Percentiles rank a stretch among this genome's conserved stretches.
Evolutionary conservation across 1,284 basidiomycete species (phyloP).

Genomic region (Boletus putidus): DNA sequence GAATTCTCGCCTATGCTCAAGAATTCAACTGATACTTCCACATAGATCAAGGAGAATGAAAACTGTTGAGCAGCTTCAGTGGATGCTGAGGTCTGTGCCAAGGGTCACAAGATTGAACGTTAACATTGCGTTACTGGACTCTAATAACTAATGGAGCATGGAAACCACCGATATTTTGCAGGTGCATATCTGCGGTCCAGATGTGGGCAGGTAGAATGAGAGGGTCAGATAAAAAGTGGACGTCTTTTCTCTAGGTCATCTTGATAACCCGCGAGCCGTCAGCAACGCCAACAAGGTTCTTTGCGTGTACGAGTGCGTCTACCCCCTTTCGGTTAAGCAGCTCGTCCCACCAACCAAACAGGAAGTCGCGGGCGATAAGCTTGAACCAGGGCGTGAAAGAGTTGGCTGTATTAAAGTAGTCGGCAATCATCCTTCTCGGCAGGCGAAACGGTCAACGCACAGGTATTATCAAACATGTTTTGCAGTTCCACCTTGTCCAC

Average conservation of each 20-base stretch:
- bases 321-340: conserved; percentile 64
- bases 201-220: neutral
- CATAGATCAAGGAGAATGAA: neutral
- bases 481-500: conserved; percentile 89
- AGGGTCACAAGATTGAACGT: neutral
- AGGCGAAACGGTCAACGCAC: conserved; percentile 45
- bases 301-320: conserved; percentile 65
- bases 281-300: conserved; percentile 64
- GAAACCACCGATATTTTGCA: neutral
- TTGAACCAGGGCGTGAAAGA: conserved; percentile 99
- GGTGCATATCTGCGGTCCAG: neutral
- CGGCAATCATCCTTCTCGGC: conserved; percentile 8
- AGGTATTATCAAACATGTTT: conserved; percentile 82
- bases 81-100: neutral
- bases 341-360: conserved; percentile 99
- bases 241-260: conserved; percentile 52
- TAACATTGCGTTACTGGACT: neutral
- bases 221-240: neutral
- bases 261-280: conserved; percentile 77
- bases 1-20: neutral
- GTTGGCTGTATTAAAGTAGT: conserved; percentile 53
- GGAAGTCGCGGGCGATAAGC: conserved; percentile 93
- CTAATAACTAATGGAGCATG: neutral
- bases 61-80: neutral
- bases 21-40: neutral